phyloP scores from a whole-genome alignment of 495 filamentous ascomycete genomes.

The Gamarada debralockiae region DNA sequence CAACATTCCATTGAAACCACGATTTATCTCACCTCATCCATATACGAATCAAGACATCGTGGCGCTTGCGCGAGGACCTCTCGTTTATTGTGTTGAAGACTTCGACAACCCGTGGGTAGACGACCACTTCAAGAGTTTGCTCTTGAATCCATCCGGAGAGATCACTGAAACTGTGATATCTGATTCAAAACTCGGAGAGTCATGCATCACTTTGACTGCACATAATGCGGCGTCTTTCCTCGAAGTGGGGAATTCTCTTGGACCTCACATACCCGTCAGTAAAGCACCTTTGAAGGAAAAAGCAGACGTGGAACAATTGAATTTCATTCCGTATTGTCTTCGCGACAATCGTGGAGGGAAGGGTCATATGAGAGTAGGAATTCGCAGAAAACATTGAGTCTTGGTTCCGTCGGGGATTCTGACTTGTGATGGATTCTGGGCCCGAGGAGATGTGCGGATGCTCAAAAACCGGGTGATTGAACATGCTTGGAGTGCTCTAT shows the following conservation, averaged over 20 bases:
- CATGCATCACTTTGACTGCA: conserved; percentile 30
- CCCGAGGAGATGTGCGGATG: no score
- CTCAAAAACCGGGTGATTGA: no score
- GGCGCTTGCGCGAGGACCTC: conserved; percentile 48
- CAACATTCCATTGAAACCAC: conserved; percentile 39
- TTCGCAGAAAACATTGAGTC: conserved; percentile 25
- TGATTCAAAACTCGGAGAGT: conserved; percentile 27
- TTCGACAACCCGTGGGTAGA: conserved; percentile 53
- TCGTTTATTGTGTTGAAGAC: conserved; percentile 58
- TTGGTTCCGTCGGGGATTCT: no score
- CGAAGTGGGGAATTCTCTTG: background rate
- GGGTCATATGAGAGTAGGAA: conserved; percentile 47
- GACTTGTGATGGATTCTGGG: no score
- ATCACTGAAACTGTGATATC: conserved; percentile 24
- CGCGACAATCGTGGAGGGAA: conserved; percentile 47
- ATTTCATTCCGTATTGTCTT: conserved; percentile 48
- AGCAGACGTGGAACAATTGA: conserved; percentile 25
- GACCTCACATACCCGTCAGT: conserved; percentile 1
- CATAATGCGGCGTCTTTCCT: conserved; percentile 9
- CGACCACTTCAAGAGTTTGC: conserved; percentile 48
- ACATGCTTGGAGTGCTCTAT: no score
- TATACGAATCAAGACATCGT: conserved; percentile 46
- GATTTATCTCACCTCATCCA: conserved; percentile 45
- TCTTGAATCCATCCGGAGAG: conserved; percentile 22
- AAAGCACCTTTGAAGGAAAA: background rate